A percentile compares a stretch with the other conserved stretches of the same genome.
Conservation (phyloP, 768 basidiomycete species). For the Pleurotus tuoliensis region DNA sequence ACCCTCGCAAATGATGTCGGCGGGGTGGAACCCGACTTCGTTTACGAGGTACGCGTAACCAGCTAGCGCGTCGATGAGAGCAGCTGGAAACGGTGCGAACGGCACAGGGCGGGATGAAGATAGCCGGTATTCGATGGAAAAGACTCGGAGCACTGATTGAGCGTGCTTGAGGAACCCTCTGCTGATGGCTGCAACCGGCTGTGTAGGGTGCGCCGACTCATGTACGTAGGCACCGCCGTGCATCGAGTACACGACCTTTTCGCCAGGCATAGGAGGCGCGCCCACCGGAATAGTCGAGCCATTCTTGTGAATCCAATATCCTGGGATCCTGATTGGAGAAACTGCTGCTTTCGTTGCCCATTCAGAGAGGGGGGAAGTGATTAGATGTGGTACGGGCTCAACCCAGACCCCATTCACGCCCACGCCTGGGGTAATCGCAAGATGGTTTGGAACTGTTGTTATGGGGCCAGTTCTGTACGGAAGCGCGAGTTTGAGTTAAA, state of each 20-base stretch:
- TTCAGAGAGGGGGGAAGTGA: conserved; percentile 38
- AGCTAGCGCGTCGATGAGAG: conserved; percentile 71
- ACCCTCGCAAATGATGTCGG: conserved; percentile 62
- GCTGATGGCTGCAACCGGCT: conserved; percentile 39
- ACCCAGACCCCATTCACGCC: conserved; percentile 50
- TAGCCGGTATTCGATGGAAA: conserved; percentile 72
- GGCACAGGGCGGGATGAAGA: conserved; percentile 30
- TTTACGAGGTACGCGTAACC: conserved; percentile 71
- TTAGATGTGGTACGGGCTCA: conserved; percentile 34
- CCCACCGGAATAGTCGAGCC: conserved; percentile 30
- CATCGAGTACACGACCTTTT: conserved; percentile 57
- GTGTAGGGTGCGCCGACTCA: conserved; percentile 53
- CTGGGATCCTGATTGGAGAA: conserved; percentile 41
- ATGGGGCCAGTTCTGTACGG: neutral
- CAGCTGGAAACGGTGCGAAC: conserved; percentile 66
- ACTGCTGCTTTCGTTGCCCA: conserved; percentile 38
- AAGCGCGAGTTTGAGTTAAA: neutral
- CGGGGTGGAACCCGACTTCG: conserved; percentile 49
- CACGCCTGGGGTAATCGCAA: conserved; percentile 34
- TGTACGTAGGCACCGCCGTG: conserved; percentile 61
- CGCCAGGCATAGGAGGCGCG: conserved; percentile 38
- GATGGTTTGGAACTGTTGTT: conserved; percentile 29
- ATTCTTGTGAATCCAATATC: conserved; percentile 52
- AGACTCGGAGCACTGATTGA: conserved; percentile 39
- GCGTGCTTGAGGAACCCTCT: conserved; percentile 44